Conservation (phyloP, 2,329 filamentous ascomycete genomes). For the Botrytis pseudocinerea region DNA sequence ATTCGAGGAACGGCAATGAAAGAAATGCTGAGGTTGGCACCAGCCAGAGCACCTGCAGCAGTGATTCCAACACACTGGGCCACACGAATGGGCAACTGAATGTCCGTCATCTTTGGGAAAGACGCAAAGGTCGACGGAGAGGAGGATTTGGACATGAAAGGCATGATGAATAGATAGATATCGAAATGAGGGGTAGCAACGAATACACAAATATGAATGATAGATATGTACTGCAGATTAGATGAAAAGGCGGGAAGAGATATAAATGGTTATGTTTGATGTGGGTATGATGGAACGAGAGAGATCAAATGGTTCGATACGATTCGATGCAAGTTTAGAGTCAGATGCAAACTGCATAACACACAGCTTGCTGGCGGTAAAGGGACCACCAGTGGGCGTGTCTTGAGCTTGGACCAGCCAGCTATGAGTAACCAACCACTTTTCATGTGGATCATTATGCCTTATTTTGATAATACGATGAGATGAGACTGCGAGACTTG, state of each 20-base stretch:
- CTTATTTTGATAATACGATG: neutral
- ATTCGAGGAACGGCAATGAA: slow-evolving; percentile 52
- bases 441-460: neutral
- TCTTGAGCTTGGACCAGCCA: slow-evolving; percentile 3
- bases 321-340: slow-evolving; percentile 15
- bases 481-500: neutral
- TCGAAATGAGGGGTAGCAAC: slow-evolving; percentile 2
- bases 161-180: slow-evolving; percentile 15
- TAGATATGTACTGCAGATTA: slow-evolving; percentile 8
- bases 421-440: neutral
- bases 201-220: neutral
- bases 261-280: slow-evolving; percentile 19
- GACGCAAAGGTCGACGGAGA: slow-evolving; percentile 17
- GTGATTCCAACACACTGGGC: slow-evolving; percentile 55
- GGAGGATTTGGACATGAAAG: slow-evolving; percentile 16
- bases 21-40: slow-evolving; percentile 45
- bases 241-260: neutral
- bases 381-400: neutral
- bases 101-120: slow-evolving; percentile 6
- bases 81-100: slow-evolving; percentile 43
- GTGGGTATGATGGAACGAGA: neutral
- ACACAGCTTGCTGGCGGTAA: slow-evolving; percentile 6
- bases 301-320: slow-evolving; percentile 6
- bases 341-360: slow-evolving; percentile 7
- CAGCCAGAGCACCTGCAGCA: slow-evolving; percentile 48